phyloP scores from a whole-genome alignment of 2,329 filamentous ascomycete genomes.

The Colletotrichum spaethianum region DNA sequence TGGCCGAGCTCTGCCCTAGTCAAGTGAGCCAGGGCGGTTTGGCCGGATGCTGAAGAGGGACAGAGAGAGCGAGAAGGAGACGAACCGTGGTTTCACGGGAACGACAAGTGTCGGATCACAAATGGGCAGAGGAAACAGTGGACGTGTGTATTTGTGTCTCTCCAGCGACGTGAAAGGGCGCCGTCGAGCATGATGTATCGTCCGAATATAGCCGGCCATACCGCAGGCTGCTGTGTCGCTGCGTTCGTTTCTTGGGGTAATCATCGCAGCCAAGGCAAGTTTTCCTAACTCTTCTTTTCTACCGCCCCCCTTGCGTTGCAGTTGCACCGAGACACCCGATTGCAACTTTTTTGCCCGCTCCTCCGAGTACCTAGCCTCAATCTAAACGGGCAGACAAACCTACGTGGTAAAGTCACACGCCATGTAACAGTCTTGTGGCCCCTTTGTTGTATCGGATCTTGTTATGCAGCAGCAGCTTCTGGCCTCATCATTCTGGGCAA shows the following conservation, averaged over 20 bases:
- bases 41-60: slow-evolving; percentile 25
- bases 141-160: not conserved
- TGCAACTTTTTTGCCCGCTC: slow-evolving; percentile 30
- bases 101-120: not conserved
- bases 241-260: not conserved
- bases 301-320: slow-evolving; percentile 13
- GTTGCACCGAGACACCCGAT: slow-evolving; percentile 36
- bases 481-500: not conserved
- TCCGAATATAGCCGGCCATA: not conserved
- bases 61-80: not conserved
- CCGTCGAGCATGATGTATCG: not conserved
- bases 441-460: slow-evolving; percentile 6
- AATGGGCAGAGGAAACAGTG: not conserved
- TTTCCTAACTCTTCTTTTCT: not conserved
- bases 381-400: slow-evolving; percentile 6
- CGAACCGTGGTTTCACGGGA: not conserved
- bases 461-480: not conserved
- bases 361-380: slow-evolving; percentile 3
- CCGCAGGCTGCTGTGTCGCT: not conserved
- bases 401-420: slow-evolving; percentile 19
- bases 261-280: not conserved
- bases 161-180: not conserved
- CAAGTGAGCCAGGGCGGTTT: slow-evolving; percentile 20
- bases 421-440: slow-evolving; percentile 28
- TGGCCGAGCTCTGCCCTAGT: not conserved